Evolutionary conservation across 208 protist species (phyloP).

Genomic region (Acanthamoeba triangularis): DNA sequence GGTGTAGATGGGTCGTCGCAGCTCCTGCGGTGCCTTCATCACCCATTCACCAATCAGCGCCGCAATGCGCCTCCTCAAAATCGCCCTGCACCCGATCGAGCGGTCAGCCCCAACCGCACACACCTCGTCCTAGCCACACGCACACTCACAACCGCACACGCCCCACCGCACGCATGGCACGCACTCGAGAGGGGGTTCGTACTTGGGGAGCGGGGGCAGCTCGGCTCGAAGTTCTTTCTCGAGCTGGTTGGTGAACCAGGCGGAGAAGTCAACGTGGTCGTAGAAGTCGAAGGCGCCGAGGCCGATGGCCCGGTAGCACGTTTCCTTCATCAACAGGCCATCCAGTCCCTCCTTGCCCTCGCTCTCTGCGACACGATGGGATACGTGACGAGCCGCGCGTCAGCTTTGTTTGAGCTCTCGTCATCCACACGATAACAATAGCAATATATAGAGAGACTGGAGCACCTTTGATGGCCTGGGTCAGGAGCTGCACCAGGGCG

Average conservation of each 20-base stretch:
- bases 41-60: slow-evolving; percentile 74
- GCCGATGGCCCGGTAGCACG: slow-evolving; percentile 68
- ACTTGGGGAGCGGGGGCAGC: slow-evolving; percentile 37
- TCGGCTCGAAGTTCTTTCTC: slow-evolving; percentile 59
- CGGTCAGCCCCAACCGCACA: neutral
- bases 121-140: neutral
- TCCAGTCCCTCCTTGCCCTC: slow-evolving; percentile 43
- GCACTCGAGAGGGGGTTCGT: neutral
- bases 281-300: slow-evolving; percentile 69
- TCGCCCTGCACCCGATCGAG: neutral
- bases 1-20: slow-evolving; percentile 60
- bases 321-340: slow-evolving; percentile 59
- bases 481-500: slow-evolving; percentile 30
- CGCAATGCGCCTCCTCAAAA: slow-evolving; percentile 52
- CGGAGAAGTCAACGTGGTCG: slow-evolving; percentile 65
- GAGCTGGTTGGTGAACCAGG: slow-evolving; percentile 67
- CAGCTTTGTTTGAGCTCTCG: neutral
- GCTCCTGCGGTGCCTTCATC: slow-evolving; percentile 50
- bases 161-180: neutral
- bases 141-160: neutral
- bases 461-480: slow-evolving; percentile 68
- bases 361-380: slow-evolving; percentile 6
- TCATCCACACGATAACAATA: neutral
- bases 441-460: neutral
- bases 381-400: neutral